Evolutionary conservation across 768 basidiomycete species (phyloP).

Genomic region (Nidula microcarpa): DNA sequence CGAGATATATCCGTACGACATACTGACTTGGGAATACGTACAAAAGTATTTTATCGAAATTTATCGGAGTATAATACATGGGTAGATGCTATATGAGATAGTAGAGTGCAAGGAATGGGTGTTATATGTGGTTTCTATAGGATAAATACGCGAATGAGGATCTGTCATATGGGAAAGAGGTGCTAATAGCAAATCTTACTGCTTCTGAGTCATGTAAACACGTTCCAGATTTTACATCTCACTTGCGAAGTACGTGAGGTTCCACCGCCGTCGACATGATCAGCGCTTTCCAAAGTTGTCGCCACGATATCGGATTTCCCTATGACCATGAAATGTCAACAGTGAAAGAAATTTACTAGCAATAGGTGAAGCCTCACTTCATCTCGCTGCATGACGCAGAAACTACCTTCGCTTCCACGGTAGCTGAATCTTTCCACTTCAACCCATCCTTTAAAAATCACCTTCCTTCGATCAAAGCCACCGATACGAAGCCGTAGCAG

Average conservation of each 20-base stretch:
- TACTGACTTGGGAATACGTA: too few species aligned
- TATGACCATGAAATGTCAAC: not conserved
- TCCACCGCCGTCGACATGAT: conserved; percentile 7
- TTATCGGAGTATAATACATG: too few species aligned
- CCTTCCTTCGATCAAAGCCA: conserved; percentile 61
- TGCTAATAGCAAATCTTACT: too few species aligned
- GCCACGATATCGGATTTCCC: conserved; percentile 14
- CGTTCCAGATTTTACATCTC: not conserved
- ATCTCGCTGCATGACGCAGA: conserved; percentile 70
- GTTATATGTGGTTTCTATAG: too few species aligned
- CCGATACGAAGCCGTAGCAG: conserved; percentile 54
- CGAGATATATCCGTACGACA: too few species aligned
- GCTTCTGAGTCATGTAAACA: too few species aligned
- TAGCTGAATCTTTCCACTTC: conserved; percentile 61
- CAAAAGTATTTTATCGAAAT: too few species aligned
- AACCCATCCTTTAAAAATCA: conserved; percentile 72
- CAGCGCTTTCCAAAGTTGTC: conserved; percentile 10
- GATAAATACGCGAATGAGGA: too few species aligned
- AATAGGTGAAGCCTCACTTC: conserved; percentile 38
- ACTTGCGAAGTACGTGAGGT: conserved; percentile 16
- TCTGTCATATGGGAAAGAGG: too few species aligned
- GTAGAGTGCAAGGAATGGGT: too few species aligned
- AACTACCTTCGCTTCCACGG: conserved; percentile 48
- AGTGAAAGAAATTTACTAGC: not conserved
- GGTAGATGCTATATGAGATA: too few species aligned